Percentiles rank a stretch among this genome's conserved stretches.
These are phyloP conservation scores for Cryomyces minteri DNA, from an alignment of 495 filamentous ascomycete species.

Conservation along the genomic window DNA sequence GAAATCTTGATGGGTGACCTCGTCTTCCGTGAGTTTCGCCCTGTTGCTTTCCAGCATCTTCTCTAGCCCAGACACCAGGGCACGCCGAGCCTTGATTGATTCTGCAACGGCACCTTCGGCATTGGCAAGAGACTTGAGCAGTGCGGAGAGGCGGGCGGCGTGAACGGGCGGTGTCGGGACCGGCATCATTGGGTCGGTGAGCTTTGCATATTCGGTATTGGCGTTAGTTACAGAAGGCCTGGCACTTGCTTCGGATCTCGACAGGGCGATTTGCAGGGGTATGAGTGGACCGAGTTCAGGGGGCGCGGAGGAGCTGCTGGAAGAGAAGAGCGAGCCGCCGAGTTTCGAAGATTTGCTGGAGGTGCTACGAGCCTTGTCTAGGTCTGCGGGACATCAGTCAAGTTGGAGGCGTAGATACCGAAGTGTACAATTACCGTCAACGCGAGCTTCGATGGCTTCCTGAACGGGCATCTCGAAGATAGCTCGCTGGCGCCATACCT, in stretches of 20 bases:
- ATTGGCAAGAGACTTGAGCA: constrained; percentile 72
- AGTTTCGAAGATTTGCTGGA: constrained; percentile 44
- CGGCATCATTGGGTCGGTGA: constrained; percentile 45
- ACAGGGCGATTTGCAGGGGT: constrained; percentile 49
- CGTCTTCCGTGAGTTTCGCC: constrained; percentile 46
- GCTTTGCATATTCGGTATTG: constrained; percentile 62
- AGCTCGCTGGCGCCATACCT: constrained; percentile 74
- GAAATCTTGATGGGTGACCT: constrained; percentile 39
- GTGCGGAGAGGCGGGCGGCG: constrained; percentile 69
- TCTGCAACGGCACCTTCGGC: constrained; percentile 87
- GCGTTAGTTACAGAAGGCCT: constrained; percentile 46
- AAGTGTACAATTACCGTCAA: constrained; percentile 42
- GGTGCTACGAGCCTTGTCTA: constrained; percentile 52
- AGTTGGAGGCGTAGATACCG: background rate
- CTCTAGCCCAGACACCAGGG: constrained; percentile 62
- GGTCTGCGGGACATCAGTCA: constrained; percentile 29
- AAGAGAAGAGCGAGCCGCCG: constrained; percentile 54
- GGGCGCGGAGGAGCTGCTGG: constrained; percentile 63
- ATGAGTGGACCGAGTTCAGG: constrained; percentile 58
- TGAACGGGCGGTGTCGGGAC: constrained; percentile 70
- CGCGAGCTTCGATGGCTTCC: constrained; percentile 52
- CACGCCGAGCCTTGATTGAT: constrained; percentile 67
- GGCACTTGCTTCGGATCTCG: constrained; percentile 44
- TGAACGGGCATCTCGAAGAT: constrained; percentile 75
- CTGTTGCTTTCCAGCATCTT: constrained; percentile 62